A percentile compares a stretch with the other conserved stretches of the same genome.
These are phyloP conservation scores for Sporothrix sp. DNA, from an alignment of 2,329 filamentous ascomycete species.

Conservation along the genomic window DNA sequence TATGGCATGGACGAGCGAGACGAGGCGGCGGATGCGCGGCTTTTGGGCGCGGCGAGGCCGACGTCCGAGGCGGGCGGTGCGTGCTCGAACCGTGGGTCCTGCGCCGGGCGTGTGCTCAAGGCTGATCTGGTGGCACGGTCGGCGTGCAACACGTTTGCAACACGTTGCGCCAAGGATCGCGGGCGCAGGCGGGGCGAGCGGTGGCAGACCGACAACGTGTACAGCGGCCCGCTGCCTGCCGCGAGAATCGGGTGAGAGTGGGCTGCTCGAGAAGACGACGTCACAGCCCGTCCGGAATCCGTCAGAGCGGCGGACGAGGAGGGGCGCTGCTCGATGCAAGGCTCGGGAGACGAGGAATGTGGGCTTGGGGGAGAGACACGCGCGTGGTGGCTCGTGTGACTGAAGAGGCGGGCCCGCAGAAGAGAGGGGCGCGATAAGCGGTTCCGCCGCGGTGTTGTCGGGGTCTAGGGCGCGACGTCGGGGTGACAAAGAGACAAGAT, in stretches of 20 bases:
- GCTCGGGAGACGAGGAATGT: not conserved
- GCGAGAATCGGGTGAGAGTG: not conserved
- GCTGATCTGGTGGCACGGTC: not conserved
- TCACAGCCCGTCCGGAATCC: not conserved
- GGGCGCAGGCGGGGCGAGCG: not conserved
- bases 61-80: no score
- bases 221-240: not conserved
- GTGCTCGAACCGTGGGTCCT: no score
- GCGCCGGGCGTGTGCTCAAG: not conserved
- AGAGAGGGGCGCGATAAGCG: constrained; percentile 7
- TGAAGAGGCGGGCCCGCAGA: not conserved
- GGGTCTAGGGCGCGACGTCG: no score
- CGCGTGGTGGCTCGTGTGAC: constrained; percentile 1
- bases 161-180: constrained; percentile 1
- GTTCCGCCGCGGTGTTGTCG: no score
- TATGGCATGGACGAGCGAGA: constrained; percentile 4
- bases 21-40: not conserved
- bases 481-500: not conserved
- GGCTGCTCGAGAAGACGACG: not conserved
- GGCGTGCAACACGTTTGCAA: constrained; percentile 9
- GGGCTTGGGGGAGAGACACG: not conserved
- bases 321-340: no score
- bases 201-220: not conserved
- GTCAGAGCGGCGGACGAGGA: not conserved
- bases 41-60: no score